A percentile compares a stretch with the other conserved stretches of the same genome.
Evolutionary conservation across 225 moss, liverwort and hornwort species (phyloP).

Genomic region (Physcomitrellopsis africana): DNA sequence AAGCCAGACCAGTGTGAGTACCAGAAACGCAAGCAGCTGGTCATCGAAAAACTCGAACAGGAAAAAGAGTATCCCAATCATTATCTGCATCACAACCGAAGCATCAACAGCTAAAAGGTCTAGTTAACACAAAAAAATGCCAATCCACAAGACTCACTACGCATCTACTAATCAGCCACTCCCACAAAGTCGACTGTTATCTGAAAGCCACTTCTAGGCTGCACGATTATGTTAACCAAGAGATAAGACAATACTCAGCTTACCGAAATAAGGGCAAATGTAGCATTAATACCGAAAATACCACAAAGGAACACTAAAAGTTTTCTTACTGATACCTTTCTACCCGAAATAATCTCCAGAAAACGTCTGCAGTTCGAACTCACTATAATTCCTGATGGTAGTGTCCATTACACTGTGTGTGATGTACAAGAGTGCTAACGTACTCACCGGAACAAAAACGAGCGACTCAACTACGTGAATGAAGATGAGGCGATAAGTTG

Average conservation of each 20-base stretch:
- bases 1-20: slow-evolving; percentile 77
- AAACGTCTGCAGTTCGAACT: neutral
- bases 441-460: slow-evolving; percentile 76
- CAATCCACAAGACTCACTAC: neutral
- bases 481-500: slow-evolving; percentile 93
- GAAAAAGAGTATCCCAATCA: slow-evolving; percentile 79
- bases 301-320: too few species aligned
- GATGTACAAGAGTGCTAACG: neutral
- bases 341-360: neutral
- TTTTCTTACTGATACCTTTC: too few species aligned
- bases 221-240: neutral
- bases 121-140: neutral
- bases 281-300: neutral
- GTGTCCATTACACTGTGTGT: neutral
- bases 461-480: slow-evolving; percentile 77
- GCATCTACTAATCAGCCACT: neutral
- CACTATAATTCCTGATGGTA: neutral
- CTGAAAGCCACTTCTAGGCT: too few species aligned
- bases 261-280: neutral
- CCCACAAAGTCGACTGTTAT: neutral
- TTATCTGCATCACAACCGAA: slow-evolving; percentile 53
- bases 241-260: neutral
- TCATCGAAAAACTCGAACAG: slow-evolving; percentile 83
- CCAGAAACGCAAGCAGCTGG: slow-evolving; percentile 76
- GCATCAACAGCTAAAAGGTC: neutral